Evolutionary conservation across 768 basidiomycete species (phyloP).

Genomic region (Suillus alpinus): DNA sequence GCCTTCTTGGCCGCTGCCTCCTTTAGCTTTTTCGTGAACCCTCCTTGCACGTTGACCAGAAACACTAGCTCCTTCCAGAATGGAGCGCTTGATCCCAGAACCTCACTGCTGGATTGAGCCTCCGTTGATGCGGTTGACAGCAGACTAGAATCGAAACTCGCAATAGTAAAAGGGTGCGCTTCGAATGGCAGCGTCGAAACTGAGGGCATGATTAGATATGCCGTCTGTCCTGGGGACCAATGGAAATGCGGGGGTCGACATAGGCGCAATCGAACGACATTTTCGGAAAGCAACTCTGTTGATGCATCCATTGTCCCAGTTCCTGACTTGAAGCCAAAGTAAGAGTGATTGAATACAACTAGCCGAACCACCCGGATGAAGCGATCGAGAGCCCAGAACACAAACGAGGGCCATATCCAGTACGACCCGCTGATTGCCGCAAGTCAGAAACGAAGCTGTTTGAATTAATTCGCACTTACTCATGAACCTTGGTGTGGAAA

Average conservation of each 20-base stretch:
- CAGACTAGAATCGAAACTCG: constrained; percentile 34
- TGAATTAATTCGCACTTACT: constrained; percentile 11
- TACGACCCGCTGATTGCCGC: constrained; percentile 12
- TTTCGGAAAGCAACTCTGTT: constrained; percentile 42
- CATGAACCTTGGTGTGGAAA: constrained; percentile 32
- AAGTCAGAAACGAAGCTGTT: not conserved
- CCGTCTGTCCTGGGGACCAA: constrained; percentile 55
- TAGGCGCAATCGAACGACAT: constrained; percentile 47
- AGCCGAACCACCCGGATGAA: constrained; percentile 46
- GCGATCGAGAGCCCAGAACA: constrained; percentile 45
- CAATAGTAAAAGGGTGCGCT: constrained; percentile 63
- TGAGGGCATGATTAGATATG: constrained; percentile 48
- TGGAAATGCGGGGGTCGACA: constrained; percentile 44
- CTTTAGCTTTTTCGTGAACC: constrained; percentile 54
- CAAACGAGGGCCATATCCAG: constrained; percentile 31
- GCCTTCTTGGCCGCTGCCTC: constrained; percentile 28
- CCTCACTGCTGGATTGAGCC: not conserved
- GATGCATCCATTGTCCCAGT: constrained; percentile 32
- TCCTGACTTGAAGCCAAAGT: constrained; percentile 31
- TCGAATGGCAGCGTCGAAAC: constrained; percentile 46
- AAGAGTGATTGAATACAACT: constrained; percentile 40
- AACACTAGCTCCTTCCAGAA: constrained; percentile 48
- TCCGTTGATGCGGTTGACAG: constrained; percentile 8
- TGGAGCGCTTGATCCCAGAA: not conserved
- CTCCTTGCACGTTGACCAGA: constrained; percentile 54